A percentile compares a stretch with the other conserved stretches of the same genome.
Conservation (phyloP, 2,329 filamentous ascomycete species). For the Grosmannia serpens region DNA sequence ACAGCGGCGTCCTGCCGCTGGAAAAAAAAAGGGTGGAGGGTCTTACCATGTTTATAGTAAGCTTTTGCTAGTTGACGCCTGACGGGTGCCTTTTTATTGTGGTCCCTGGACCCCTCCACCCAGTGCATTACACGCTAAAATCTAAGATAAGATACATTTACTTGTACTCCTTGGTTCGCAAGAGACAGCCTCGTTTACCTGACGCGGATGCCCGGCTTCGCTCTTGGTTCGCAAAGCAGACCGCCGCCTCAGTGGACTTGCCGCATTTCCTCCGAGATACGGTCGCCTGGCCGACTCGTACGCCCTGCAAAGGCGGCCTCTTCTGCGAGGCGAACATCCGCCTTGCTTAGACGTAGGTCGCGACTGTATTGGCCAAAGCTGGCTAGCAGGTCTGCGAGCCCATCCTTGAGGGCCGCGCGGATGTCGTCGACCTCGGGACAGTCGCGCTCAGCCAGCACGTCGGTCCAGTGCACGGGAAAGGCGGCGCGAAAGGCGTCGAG, state of each 20-base stretch:
- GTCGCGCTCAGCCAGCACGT: constrained; percentile 46
- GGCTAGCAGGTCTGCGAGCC: constrained; percentile 52
- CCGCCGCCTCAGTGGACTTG: not conserved
- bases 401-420: constrained; percentile 49
- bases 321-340: constrained; percentile 63
- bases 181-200: too few species aligned
- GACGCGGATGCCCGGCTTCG: too few species aligned
- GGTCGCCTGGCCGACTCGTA: not conserved
- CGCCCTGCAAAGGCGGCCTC: constrained; percentile 36
- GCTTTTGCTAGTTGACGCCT: too few species aligned
- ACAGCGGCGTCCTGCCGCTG: too few species aligned
- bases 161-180: too few species aligned
- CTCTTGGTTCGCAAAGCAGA: too few species aligned
- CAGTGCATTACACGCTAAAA: too few species aligned
- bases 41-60: too few species aligned
- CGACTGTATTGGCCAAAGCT: constrained; percentile 65
- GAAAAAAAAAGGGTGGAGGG: too few species aligned
- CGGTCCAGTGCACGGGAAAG: constrained; percentile 66
- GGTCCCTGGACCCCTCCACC: too few species aligned
- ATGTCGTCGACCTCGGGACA: constrained; percentile 61
- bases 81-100: too few species aligned
- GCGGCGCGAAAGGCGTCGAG: constrained; percentile 54
- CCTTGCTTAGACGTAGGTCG: constrained; percentile 56
- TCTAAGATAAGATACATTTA: too few species aligned
- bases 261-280: constrained; percentile 1